A percentile compares a stretch with the other conserved stretches of the same genome.
Conservation (phyloP, 1,284 basidiomycete species). For the Ceraceosorus guamensis region DNA sequence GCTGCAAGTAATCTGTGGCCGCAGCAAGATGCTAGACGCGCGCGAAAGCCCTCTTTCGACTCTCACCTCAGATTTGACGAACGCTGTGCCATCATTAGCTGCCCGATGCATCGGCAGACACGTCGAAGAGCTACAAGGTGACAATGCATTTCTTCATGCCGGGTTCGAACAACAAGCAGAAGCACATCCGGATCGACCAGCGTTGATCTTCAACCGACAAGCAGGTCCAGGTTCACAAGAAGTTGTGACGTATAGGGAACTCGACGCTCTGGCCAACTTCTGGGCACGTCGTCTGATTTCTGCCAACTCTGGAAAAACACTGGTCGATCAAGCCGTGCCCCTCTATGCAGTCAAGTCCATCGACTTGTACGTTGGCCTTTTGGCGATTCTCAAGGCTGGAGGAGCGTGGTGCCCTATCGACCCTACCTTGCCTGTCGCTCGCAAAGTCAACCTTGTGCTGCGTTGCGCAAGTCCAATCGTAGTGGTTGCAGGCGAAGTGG, state of each 20-base stretch:
- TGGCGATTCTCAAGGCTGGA: slow-evolving; percentile 15
- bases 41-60: not conserved
- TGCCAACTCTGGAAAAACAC: not conserved
- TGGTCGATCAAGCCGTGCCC: slow-evolving; percentile 10
- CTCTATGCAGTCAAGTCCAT: slow-evolving; percentile 11
- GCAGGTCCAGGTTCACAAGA: too few relatives aligned
- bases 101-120: not conserved
- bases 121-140: too few relatives aligned
- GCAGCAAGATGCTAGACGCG: too few relatives aligned
- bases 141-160: slow-evolving; percentile 4
- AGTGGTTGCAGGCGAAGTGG: slow-evolving; percentile 3
- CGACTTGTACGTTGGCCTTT: slow-evolving; percentile 11
- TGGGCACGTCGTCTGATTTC: slow-evolving; percentile 2
- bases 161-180: slow-evolving; percentile 8
- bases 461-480: slow-evolving; percentile 7
- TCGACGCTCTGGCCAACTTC: slow-evolving; percentile 3
- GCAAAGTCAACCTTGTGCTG: slow-evolving; percentile 23
- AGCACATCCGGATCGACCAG: not conserved
- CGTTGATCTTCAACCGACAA: slow-evolving; percentile 8
- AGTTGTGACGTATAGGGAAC: slow-evolving; percentile 7
- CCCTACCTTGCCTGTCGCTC: slow-evolving; percentile 16
- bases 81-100: not conserved
- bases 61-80: not conserved
- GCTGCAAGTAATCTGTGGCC: too few relatives aligned
- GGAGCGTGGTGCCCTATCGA: slow-evolving; percentile 38